phyloP scores from a whole-genome alignment of 164 flowering plant genomes.

The Buxus sempervirens region DNA sequence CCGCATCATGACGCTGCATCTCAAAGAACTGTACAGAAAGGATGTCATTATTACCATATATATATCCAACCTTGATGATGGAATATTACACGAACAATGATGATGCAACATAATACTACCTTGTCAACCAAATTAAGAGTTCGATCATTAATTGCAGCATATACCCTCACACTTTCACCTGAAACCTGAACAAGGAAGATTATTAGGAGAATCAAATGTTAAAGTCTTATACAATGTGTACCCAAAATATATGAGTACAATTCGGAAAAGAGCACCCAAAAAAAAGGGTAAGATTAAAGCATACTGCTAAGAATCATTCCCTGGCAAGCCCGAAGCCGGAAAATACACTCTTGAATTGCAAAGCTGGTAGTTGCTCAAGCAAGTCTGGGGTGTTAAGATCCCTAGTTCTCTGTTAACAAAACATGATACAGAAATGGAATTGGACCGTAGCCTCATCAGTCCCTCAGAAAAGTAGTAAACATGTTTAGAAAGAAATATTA shows the following conservation, averaged over 20 bases:
- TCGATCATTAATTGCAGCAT: slow-evolving; percentile 45
- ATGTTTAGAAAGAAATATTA: too few species aligned
- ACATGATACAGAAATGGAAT: too few species aligned
- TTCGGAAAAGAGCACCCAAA: too few species aligned
- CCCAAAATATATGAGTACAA: too few species aligned
- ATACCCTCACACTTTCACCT: slow-evolving; percentile 38
- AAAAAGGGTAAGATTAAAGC: background rate
- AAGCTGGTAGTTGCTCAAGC: slow-evolving; percentile 46
- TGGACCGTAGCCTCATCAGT: too few species aligned
- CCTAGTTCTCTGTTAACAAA: slow-evolving; percentile 36
- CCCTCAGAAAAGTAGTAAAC: too few species aligned
- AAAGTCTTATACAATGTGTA: too few species aligned
- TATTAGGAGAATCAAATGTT: slow-evolving; percentile 2
- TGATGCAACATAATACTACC: slow-evolving; percentile 17
- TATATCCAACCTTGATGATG: background rate
- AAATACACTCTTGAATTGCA: slow-evolving; percentile 53
- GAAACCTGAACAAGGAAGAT: slow-evolving; percentile 35
- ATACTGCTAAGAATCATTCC: slow-evolving; percentile 20
- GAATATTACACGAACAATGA: background rate
- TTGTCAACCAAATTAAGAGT: slow-evolving; percentile 48
- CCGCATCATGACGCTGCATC: slow-evolving; percentile 52
- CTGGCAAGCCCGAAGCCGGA: slow-evolving; percentile 51
- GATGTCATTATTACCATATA: background rate
- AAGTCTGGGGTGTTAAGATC: slow-evolving; percentile 22
- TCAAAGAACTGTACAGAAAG: slow-evolving; percentile 45